These are phyloP conservation scores for Aciculoconidium aculeatum DNA, from an alignment of 805 yeast species.

Conservation along the genomic window DNA sequence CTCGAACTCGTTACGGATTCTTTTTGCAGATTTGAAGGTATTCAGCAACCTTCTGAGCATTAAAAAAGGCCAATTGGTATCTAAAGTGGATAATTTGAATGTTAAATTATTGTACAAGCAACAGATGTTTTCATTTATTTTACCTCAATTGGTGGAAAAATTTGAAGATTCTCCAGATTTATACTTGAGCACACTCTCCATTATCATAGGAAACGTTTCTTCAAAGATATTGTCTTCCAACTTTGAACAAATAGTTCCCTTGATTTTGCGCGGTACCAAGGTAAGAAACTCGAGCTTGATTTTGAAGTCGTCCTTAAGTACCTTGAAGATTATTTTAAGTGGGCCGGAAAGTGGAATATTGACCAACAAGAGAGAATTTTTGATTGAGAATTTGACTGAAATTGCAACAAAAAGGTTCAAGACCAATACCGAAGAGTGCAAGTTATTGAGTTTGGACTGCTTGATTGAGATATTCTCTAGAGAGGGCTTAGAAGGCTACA, in stretches of 20 bases:
- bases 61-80: conserved; percentile 23
- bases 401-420: conserved; percentile 19
- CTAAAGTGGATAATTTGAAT: conserved; percentile 48
- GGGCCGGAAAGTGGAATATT: conserved; percentile 51
- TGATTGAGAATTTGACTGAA: conserved; percentile 50
- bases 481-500: conserved; percentile 42
- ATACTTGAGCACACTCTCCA: conserved; percentile 61
- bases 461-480: conserved; percentile 41
- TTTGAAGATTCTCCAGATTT: conserved; percentile 25
- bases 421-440: conserved; percentile 42
- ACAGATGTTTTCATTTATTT: conserved; percentile 56
- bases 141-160: conserved; percentile 47
- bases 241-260: conserved; percentile 59
- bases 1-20: conserved; percentile 55
- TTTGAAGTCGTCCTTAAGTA: conserved; percentile 54
- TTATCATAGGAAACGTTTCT: conserved; percentile 61
- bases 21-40: conserved; percentile 62
- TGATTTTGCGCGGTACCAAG: conserved; percentile 59
- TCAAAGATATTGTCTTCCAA: conserved; percentile 59
- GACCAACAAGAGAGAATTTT: conserved; percentile 44
- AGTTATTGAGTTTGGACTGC: conserved; percentile 53
- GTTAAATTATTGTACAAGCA: conserved; percentile 75
- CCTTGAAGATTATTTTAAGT: conserved; percentile 47
- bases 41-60: conserved; percentile 39
- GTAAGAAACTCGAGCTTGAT: conserved; percentile 32